These are phyloP conservation scores for Abelmoschus esculentus DNA, from an alignment of 345 rosid species.

Conservation along the genomic window DNA sequence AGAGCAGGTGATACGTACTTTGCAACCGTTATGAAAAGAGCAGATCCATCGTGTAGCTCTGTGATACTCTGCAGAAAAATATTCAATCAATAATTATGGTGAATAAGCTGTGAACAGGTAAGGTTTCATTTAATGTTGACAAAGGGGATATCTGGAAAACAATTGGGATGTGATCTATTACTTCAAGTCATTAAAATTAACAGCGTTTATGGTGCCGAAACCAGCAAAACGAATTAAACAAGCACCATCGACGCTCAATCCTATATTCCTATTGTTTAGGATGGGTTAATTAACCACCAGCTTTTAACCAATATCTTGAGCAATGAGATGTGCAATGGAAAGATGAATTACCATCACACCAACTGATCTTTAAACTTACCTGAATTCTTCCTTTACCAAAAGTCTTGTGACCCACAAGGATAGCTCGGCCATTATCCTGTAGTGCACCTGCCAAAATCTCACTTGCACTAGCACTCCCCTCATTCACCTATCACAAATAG, in stretches of 20 bases:
- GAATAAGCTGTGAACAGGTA: slow-evolving; percentile 13
- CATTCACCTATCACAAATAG: slow-evolving; percentile 55
- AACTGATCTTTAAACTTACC: slow-evolving; percentile 30
- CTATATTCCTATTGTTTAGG: not conserved
- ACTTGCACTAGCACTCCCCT: slow-evolving; percentile 94
- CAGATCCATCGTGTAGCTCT: slow-evolving; percentile 83
- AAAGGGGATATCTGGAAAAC: not conserved
- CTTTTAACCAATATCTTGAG: not conserved
- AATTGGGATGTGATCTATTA: not conserved
- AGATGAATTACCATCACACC: not conserved
- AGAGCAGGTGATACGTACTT: slow-evolving; percentile 85
- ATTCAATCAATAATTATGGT: slow-evolving; percentile 3
- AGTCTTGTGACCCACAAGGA: slow-evolving; percentile 77
- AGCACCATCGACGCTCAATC: not conserved
- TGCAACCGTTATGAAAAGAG: slow-evolving; percentile 82
- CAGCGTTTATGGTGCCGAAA: not conserved
- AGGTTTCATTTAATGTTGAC: not conserved
- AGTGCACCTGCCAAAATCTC: slow-evolving; percentile 90
- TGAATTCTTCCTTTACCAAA: slow-evolving; percentile 92
- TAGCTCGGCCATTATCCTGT: slow-evolving; percentile 87
- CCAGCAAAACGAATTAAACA: not conserved
- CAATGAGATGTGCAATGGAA: not conserved
- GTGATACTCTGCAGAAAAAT: slow-evolving; percentile 55
- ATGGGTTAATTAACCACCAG: not conserved
- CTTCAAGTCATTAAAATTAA: not conserved